Base-by-base conservation (phyloP, 345 rosid genomes). In the Mercurialis annua region DNA sequence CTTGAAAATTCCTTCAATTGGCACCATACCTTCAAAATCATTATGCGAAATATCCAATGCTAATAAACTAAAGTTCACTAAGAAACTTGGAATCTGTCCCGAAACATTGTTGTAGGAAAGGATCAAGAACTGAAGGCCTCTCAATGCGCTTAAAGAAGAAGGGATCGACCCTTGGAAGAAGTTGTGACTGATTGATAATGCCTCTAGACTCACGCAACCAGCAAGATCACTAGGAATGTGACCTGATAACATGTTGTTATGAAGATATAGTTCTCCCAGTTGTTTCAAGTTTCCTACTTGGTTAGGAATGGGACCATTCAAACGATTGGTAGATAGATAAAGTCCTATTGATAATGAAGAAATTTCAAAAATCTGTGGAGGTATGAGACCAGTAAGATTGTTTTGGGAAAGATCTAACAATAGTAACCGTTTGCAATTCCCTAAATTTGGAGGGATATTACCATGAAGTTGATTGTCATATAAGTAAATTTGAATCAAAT, bases 91-190 rank as follows among this genome's bases (percentile, higher is more conserved):
- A 50, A 65, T 50, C 38, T n/a, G 43, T 2, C 59, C 66, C 0
- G 54, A 44, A 6, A 62, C n/a, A 23, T 62, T 62, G 66, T 62
- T 62, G 23, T 23, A 5, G 33, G 68, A 65, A 23, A 65, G 26
- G 33, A 29, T 57, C 3, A 51, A 26, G 10, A 8, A 6, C 20
- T 34, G 3, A 4, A 59, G 10, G 29, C 47, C 47, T 36, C 26
- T 34, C 47, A 59, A 26, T n/a, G 29, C 7, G 8, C 29, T 36
- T n/a, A 61, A 3, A 15, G 31, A 42, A 1, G 31, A 23, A 40
- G 50, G 50, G 1, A 61, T 6, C 7, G 20, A 23, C 2, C 50
- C 65, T 40, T 21, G 20, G 24, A 61, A 21, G 17, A 36, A 23
- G 29, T 59, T 59, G 14, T 6, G 27, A 10, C 23, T 15, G 26